phyloP scores from a whole-genome alignment of 179 eudicot species.

The Beta lomatogona region DNA sequence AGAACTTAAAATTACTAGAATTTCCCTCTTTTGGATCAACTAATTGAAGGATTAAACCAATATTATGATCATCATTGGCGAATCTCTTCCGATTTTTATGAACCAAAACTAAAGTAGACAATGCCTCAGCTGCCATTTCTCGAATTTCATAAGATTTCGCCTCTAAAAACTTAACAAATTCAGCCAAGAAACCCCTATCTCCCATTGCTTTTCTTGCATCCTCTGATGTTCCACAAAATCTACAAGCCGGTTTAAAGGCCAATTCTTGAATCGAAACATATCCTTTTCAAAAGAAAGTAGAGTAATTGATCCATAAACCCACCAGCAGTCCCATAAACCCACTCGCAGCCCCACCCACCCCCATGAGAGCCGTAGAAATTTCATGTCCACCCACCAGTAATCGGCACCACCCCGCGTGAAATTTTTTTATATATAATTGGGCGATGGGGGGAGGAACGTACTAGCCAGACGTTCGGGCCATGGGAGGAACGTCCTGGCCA shows the following conservation, averaged over 20 bases:
- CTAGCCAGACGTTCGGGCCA: too few relatives aligned
- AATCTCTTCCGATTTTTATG: constrained; percentile 74
- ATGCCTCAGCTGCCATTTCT: constrained; percentile 75
- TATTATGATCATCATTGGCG: constrained; percentile 57
- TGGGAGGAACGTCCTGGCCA: too few relatives aligned
- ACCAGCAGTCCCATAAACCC: too few relatives aligned
- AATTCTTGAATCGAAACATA: constrained; percentile 69
- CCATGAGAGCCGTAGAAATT: too few relatives aligned
- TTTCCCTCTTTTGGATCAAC: constrained; percentile 57
- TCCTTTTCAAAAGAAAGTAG: constrained; percentile 58
- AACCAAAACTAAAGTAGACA: constrained; percentile 50
- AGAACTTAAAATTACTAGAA: constrained; percentile 51
- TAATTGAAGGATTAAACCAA: constrained; percentile 51
- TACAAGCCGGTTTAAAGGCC: constrained; percentile 64
- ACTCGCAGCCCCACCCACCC: too few relatives aligned
- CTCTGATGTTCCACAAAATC: constrained; percentile 58
- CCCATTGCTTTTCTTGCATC: constrained; percentile 85
- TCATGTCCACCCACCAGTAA: too few relatives aligned
- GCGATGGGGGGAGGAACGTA: too few relatives aligned
- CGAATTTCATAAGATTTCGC: constrained; percentile 70
- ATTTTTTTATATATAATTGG: too few relatives aligned
- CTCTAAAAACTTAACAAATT: constrained; percentile 63
- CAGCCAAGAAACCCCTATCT: constrained; percentile 76
- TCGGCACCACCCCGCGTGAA: too few relatives aligned
- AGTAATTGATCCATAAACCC: constrained; percentile 63